A percentile compares a stretch with the other conserved stretches of the same genome.
phyloP scores from a whole-genome alignment of 2,329 filamentous ascomycete genomes.

The Eutypa lata region DNA sequence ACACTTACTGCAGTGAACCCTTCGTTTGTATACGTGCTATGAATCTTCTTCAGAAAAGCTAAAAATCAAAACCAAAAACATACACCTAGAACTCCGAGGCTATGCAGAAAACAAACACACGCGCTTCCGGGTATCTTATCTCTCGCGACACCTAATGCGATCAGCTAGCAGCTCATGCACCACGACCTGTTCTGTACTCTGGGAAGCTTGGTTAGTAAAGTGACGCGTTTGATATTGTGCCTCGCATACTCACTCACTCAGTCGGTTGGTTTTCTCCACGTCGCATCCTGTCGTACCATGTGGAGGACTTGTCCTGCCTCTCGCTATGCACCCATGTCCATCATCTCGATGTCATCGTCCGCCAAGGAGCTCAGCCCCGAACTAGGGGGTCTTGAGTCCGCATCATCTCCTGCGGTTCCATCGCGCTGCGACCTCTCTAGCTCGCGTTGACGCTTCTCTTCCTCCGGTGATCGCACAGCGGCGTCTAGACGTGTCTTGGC shows the following conservation, averaged over 20 bases:
- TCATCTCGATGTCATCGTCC: constrained; percentile 43
- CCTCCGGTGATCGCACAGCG: constrained; percentile 21
- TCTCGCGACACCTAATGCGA: neutral
- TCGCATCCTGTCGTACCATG: no score
- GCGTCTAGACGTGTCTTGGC: constrained; percentile 37
- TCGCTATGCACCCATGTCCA: constrained; percentile 19
- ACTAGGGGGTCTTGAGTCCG: constrained; percentile 45
- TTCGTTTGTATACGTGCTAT: neutral
- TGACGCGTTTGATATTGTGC: no score
- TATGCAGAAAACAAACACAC: neutral
- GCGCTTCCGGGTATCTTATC: neutral
- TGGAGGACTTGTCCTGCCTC: neutral
- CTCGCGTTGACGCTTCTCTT: neutral
- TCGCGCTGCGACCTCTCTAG: constrained; percentile 9
- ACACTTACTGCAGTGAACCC: no score
- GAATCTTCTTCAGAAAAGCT: no score
- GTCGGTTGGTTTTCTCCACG: no score
- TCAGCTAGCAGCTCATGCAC: neutral
- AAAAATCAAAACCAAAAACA: neutral
- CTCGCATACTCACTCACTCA: no score
- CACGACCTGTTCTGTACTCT: neutral
- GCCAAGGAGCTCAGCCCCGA: constrained; percentile 57
- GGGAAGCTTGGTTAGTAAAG: no score
- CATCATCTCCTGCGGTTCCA: constrained; percentile 19
- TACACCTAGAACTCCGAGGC: neutral